phyloP scores from a whole-genome alignment of 192 early-diverging fungal species.

The Entomortierella lignicola region DNA sequence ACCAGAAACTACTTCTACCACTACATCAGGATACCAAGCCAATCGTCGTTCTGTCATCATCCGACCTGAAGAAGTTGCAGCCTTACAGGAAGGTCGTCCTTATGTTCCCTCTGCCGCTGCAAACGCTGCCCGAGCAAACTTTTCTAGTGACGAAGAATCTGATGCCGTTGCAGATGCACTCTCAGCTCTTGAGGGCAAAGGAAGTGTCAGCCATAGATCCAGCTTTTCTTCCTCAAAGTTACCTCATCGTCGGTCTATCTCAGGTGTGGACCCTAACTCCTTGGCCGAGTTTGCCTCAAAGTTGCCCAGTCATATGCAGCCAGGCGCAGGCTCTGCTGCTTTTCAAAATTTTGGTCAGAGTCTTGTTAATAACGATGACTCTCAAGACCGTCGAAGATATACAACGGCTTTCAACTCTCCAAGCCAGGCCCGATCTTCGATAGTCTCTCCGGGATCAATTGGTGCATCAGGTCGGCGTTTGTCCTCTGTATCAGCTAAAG shows the following conservation, averaged over 20 bases:
- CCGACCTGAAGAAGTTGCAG: conserved; percentile 38
- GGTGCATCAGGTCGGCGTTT: conserved; percentile 22
- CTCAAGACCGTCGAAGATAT: conserved; percentile 43
- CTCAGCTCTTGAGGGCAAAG: conserved; percentile 52
- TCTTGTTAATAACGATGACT: conserved; percentile 37
- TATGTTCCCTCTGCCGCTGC: conserved; percentile 27
- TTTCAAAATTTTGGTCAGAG: conserved; percentile 42
- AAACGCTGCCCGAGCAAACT: conserved; percentile 9
- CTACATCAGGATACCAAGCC: conserved; percentile 19
- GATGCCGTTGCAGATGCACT: conserved; percentile 47
- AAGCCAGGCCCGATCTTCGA: conserved; percentile 11
- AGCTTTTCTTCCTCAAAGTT: conserved; percentile 24
- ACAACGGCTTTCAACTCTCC: conserved; percentile 39
- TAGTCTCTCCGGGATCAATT: not conserved
- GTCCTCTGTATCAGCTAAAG: conserved; percentile 21
- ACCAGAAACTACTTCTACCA: conserved; percentile 3
- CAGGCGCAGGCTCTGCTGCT: conserved; percentile 24
- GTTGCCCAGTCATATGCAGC: conserved; percentile 40
- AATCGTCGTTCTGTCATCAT: conserved; percentile 53
- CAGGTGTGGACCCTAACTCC: conserved; percentile 27
- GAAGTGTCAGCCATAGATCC: conserved; percentile 18
- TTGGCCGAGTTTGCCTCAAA: conserved; percentile 46
- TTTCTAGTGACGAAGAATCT: conserved; percentile 32
- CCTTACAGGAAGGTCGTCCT: conserved; percentile 38
- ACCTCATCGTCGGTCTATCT: conserved; percentile 22